Evolutionary conservation across 306 rosid species (phyloP).

Genomic region (Malus sieversii): DNA sequence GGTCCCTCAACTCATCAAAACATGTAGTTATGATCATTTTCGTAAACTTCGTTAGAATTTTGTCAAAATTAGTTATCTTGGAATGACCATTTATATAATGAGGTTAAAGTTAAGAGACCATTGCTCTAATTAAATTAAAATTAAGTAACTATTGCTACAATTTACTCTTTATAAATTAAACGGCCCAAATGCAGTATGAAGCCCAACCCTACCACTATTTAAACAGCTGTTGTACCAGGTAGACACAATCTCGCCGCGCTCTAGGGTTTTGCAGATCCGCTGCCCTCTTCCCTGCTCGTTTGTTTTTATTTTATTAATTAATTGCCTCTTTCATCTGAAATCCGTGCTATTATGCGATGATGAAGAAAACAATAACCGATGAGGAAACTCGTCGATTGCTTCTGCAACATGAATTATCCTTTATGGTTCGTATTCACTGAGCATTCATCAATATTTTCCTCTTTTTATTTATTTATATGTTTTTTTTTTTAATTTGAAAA

Average conservation of each 20-base stretch:
- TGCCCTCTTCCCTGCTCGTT: background rate
- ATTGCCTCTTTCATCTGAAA: background rate
- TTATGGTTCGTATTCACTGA: slow-evolving; percentile 98
- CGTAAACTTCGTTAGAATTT: too few species aligned
- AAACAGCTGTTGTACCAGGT: background rate
- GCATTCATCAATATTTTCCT: slow-evolving; percentile 28
- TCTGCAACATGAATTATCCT: slow-evolving; percentile 49
- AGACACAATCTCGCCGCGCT: background rate
- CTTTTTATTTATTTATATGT: background rate
- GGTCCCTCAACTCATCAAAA: too few species aligned
- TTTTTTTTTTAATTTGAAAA: background rate
- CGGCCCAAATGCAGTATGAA: background rate
- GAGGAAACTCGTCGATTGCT: slow-evolving; percentile 43
- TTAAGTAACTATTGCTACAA: rapidly evolving
- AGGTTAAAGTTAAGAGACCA: rapidly evolving
- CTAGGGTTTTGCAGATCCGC: background rate
- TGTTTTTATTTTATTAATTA: background rate
- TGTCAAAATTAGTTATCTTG: too few species aligned
- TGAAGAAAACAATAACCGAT: background rate
- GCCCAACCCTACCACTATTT: background rate
- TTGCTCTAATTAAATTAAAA: rapidly evolving
- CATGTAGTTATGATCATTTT: rapidly evolving
- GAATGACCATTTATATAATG: rapidly evolving
- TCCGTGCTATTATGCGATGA: slow-evolving; percentile 2
- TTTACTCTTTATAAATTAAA: background rate